Evolutionary conservation across 2,329 filamentous ascomycete species (phyloP), one percentile per base, ranked within the genome.

Genomic region (Metarhizium brunneum): DNA sequence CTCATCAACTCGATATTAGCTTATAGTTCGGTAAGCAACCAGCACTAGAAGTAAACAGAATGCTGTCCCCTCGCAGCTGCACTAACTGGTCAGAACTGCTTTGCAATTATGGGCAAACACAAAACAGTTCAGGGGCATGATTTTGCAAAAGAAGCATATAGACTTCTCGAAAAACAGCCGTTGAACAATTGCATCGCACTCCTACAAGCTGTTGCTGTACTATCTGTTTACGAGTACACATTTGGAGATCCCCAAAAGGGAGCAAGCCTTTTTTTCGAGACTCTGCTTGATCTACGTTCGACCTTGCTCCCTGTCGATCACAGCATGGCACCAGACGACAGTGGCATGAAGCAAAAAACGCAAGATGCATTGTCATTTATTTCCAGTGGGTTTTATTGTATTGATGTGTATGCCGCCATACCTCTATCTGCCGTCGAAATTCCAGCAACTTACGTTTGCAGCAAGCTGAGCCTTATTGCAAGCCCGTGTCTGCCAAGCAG

Each of bases 1-100:
- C 57, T 66, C 2, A 56, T 66, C 47, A 63, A 65, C 40, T 56
- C 60, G 20, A 53, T 66, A 2, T 40, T 65, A 5, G 59, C 64
- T 11, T 54, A 60, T 43, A 55, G 58, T 16, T 56, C 51, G 54
- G 64, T 64, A 48, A 43, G 60, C 56, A 16, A 30, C 45, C 11
- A 1, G 5, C 43, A 1, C 7, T 29, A 5, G 29, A 29, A 16
- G 16, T 2, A 6, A 25, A 25, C 25, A 16, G 47, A 7, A 29
- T 16, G 16, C 18, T 6, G 2, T 14, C 16, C 13, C 20, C 30
- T 30, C n/a, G 40, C 7, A 43, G 6, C 16, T 42, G 16, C 7
- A n/a, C n/a, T 50, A 35, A 43, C 35, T 47, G 7, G 1, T n/a
- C 25, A 54, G 53, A 25, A 35, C 7, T 54, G 36, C n/a, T 50